A percentile compares a stretch with the other conserved stretches of the same genome.
These are phyloP conservation scores for Barbatosphaeria neglecta DNA, from an alignment of 495 filamentous ascomycete genomes.

Conservation along the genomic window DNA sequence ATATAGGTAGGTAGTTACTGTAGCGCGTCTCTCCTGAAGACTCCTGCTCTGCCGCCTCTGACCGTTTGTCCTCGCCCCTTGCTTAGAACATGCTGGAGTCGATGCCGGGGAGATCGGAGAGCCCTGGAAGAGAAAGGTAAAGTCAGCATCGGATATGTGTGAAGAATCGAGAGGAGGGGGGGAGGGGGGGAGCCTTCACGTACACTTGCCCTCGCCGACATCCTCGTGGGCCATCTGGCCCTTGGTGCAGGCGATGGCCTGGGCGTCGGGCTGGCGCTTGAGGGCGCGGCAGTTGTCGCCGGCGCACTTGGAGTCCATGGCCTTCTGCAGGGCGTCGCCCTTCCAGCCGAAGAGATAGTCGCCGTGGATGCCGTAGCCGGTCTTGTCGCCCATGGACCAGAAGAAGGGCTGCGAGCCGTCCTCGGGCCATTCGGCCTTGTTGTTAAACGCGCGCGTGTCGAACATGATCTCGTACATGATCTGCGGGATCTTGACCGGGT, in stretches of 20 bases:
- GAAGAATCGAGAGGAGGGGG: constrained; percentile 41
- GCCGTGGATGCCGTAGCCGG: constrained; percentile 35
- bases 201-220: constrained; percentile 32
- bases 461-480: constrained; percentile 27
- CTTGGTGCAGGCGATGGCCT: constrained; percentile 24
- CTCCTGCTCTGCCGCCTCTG: too few relatives aligned
- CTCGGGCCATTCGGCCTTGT: constrained; percentile 17
- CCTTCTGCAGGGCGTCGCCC: constrained; percentile 32
- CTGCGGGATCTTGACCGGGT: constrained; percentile 31
- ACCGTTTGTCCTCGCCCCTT: too few relatives aligned
- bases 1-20: too few relatives aligned
- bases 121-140: constrained; percentile 19
- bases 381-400: constrained; percentile 20
- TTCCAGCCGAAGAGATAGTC: constrained; percentile 57
- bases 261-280: constrained; percentile 14
- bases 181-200: too few relatives aligned
- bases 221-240: constrained; percentile 41
- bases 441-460: constrained; percentile 17
- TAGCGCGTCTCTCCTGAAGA: too few relatives aligned
- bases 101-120: constrained; percentile 9
- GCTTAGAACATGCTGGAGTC: not conserved
- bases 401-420: constrained; percentile 22
- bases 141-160: constrained; percentile 24
- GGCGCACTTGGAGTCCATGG: constrained; percentile 11
- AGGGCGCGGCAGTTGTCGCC: constrained; percentile 1